These are phyloP conservation scores for Breynia disticha DNA, from an alignment of 441 rosid species.

Conservation along the genomic window DNA sequence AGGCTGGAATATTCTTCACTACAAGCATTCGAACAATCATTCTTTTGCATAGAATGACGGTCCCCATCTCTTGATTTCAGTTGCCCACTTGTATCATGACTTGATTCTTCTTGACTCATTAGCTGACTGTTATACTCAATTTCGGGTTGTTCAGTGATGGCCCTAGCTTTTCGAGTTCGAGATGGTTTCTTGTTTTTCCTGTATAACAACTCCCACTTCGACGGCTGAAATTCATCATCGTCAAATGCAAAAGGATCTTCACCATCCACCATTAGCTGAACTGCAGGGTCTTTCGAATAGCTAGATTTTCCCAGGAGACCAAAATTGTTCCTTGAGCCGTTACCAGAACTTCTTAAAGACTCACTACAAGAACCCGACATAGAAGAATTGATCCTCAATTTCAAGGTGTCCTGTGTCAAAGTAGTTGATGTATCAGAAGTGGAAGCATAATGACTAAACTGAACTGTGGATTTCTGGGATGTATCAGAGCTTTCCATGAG, in stretches of 20 bases:
- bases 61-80: constrained; percentile 32
- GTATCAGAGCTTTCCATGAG: constrained; percentile 28
- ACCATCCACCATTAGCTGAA: constrained; percentile 32
- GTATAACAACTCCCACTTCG: constrained; percentile 61
- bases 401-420: constrained; percentile 35
- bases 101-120: constrained; percentile 40
- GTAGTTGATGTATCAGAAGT: constrained; percentile 38
- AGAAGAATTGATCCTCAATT: constrained; percentile 41
- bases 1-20: constrained; percentile 52
- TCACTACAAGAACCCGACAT: constrained; percentile 43
- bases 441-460: constrained; percentile 30
- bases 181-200: constrained; percentile 43
- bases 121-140: constrained; percentile 26
- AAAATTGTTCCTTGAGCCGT: constrained; percentile 32
- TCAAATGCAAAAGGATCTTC: constrained; percentile 85
- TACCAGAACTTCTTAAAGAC: constrained; percentile 30
- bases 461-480: constrained; percentile 40
- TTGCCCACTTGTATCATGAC: constrained; percentile 22
- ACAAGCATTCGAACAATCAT: constrained; percentile 25
- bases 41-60: constrained; percentile 24
- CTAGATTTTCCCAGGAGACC: constrained; percentile 24
- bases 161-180: constrained; percentile 25
- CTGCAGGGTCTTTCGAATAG: constrained; percentile 20
- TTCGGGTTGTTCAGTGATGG: constrained; percentile 24
- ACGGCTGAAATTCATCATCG: constrained; percentile 61